Conservation (phyloP, 176 grass and related monocot species). For the Oryza coarctata region DNA sequence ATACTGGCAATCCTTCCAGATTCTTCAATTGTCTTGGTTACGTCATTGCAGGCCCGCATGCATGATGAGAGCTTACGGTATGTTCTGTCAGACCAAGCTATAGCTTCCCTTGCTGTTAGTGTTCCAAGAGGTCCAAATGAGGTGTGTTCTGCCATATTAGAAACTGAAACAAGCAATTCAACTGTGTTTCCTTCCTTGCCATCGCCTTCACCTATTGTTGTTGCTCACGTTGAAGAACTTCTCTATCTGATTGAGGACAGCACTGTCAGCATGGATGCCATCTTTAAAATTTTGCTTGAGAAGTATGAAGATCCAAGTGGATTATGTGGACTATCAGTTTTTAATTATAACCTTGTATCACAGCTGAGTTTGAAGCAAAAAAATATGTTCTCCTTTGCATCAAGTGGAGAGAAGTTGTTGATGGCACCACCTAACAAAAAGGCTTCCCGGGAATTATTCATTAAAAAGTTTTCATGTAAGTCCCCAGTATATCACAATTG, state of each 20-base stretch:
- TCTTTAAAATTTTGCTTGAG: conserved; percentile 63
- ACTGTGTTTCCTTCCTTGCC: conserved; percentile 35
- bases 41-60: conserved; percentile 71
- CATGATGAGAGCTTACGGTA: conserved; percentile 97
- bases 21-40: conserved; percentile 23
- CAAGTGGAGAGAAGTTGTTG: conserved; percentile 52
- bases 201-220: conserved; percentile 61
- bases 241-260: conserved; percentile 48
- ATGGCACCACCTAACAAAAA: conserved; percentile 50
- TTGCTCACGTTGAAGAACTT: conserved; percentile 72
- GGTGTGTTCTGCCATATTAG: conserved; percentile 64
- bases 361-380: conserved; percentile 64
- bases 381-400: conserved; percentile 56
- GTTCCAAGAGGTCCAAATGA: conserved; percentile 65
- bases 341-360: conserved; percentile 74
- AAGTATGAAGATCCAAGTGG: conserved; percentile 59
- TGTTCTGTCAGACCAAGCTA: conserved; percentile 80
- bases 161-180: conserved; percentile 50
- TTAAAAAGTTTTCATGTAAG: conserved; percentile 95
- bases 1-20: conserved; percentile 14
- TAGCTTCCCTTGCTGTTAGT: conserved; percentile 64
- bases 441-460: conserved; percentile 76
- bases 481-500: conserved; percentile 97
- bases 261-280: conserved; percentile 49
- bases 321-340: conserved; percentile 71